A percentile compares a stretch with the other conserved stretches of the same genome.
Evolutionary conservation across 1,284 basidiomycete genomes (phyloP).

Genomic region (Pholiota adiposa): DNA sequence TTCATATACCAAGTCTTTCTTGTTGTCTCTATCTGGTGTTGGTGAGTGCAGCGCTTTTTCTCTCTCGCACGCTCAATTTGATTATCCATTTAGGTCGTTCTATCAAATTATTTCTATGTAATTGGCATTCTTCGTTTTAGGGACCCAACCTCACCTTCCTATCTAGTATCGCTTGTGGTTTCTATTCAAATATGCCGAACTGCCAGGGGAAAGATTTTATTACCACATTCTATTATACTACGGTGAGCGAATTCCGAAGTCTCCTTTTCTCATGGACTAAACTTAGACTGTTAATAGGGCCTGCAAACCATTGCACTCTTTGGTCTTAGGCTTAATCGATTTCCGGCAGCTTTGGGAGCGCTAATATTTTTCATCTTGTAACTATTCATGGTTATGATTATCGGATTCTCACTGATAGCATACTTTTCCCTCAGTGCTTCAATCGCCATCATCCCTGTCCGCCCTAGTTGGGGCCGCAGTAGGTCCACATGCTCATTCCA

Average conservation of each 20-base stretch:
- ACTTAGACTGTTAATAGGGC: slow-evolving; percentile 44
- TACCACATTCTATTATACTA: slow-evolving; percentile 66
- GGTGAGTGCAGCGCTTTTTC: slow-evolving; percentile 38
- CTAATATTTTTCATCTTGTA: slow-evolving; percentile 63
- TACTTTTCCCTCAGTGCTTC: slow-evolving; percentile 44
- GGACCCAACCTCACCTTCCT: slow-evolving; percentile 11
- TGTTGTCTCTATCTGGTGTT: slow-evolving; percentile 59
- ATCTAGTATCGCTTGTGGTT: slow-evolving; percentile 59
- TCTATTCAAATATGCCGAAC: slow-evolving; percentile 40
- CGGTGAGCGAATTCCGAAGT: slow-evolving; percentile 25
- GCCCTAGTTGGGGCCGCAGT: slow-evolving; percentile 59
- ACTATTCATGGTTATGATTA: slow-evolving; percentile 26
- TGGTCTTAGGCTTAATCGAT: slow-evolving; percentile 71
- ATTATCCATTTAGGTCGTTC: slow-evolving; percentile 40
- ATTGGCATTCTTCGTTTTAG: slow-evolving; percentile 23
- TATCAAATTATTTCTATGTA: slow-evolving; percentile 64
- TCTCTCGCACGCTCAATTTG: background rate
- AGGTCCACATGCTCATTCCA: slow-evolving; percentile 25
- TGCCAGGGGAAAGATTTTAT: slow-evolving; percentile 63
- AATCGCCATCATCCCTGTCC: slow-evolving; percentile 56
- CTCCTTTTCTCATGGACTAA: slow-evolving; percentile 1
- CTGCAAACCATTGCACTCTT: slow-evolving; percentile 80
- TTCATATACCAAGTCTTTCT: slow-evolving; percentile 65
- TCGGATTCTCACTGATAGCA: background rate
- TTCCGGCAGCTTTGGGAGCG: slow-evolving; percentile 67